Evolutionary conservation across 345 rosid species (phyloP).

Genomic region (Heritiera fomes): DNA sequence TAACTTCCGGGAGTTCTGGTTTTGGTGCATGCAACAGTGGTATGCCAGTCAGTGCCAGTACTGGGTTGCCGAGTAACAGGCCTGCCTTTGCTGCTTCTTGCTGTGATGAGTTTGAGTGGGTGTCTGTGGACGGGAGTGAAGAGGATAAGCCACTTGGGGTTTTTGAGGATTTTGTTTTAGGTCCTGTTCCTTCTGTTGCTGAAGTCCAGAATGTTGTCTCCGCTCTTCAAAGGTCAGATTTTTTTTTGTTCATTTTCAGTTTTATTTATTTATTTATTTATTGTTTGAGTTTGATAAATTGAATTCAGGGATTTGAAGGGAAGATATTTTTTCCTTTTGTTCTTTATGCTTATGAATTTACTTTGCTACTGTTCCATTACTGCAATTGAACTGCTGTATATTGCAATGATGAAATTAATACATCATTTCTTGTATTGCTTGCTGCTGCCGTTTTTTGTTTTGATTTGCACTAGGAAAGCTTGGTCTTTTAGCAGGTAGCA

Average conservation of each 20-base stretch:
- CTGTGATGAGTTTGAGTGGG: constrained; percentile 71
- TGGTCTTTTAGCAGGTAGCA: background rate
- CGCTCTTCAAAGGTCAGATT: constrained; percentile 64
- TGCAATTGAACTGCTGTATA: background rate
- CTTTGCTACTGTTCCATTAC: background rate
- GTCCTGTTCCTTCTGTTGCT: constrained; percentile 64
- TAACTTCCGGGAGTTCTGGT: constrained; percentile 42
- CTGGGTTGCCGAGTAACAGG: constrained; percentile 32
- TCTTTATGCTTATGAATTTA: background rate
- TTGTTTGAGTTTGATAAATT: background rate
- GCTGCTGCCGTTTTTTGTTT: background rate
- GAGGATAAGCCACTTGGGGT: constrained; percentile 24
- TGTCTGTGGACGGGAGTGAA: constrained; percentile 46
- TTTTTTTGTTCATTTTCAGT: background rate
- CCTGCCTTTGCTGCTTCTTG: constrained; percentile 34
- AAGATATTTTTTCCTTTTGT: background rate
- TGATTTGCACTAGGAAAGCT: background rate
- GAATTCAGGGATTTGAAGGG: background rate
- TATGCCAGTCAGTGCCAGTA: constrained; percentile 33
- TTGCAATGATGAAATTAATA: background rate
- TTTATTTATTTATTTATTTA: background rate
- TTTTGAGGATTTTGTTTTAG: constrained; percentile 46
- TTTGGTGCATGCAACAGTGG: constrained; percentile 26
- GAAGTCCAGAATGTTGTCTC: constrained; percentile 80
- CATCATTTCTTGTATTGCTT: background rate